Percentiles rank a stretch among this genome's conserved stretches.
Conservation (phyloP, 352 stramenopile species). For the Globisporangium okanoganense region DNA sequence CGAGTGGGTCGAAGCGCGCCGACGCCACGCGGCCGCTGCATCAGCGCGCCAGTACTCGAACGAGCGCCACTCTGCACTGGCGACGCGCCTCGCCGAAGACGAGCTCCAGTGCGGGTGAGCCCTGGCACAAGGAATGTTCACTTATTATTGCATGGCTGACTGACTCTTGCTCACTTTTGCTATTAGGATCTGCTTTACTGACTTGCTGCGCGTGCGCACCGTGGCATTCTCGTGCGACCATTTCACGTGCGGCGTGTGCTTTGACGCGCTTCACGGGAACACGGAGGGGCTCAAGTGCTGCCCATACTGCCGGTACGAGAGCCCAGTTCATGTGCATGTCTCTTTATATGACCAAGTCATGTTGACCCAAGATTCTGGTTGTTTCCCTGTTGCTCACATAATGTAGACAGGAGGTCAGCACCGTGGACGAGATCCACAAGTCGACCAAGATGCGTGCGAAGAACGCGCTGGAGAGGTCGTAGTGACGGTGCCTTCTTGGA, state of each 20-base stretch:
- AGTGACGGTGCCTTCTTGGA: too few relatives aligned
- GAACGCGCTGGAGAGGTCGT: too few relatives aligned
- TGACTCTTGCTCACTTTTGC: not conserved
- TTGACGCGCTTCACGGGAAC: constrained; percentile 43
- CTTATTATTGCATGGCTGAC: not conserved
- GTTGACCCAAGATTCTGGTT: too few relatives aligned
- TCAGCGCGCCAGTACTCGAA: constrained; percentile 44
- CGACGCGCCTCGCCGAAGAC: constrained; percentile 51
- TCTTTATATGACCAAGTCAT: too few relatives aligned
- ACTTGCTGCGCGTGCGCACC: constrained; percentile 45
- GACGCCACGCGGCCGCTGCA: constrained; percentile 22
- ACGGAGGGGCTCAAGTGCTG: constrained; percentile 54
- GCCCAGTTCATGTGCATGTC: too few relatives aligned
- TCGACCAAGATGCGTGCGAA: too few relatives aligned
- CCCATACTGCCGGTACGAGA: constrained; percentile 53
- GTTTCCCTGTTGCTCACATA: too few relatives aligned
- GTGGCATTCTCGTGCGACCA: constrained; percentile 66
- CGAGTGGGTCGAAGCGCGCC: constrained; percentile 45
- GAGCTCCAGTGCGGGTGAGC: constrained; percentile 56
- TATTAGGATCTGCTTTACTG: constrained; percentile 58
- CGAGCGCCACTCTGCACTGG: constrained; percentile 43
- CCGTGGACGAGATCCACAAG: too few relatives aligned
- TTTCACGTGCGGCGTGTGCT: constrained; percentile 59
- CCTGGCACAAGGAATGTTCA: too few relatives aligned
- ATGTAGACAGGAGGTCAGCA: too few relatives aligned